These are phyloP conservation scores for Euphrasia arctica DNA, from an alignment of 305 asterid genomes.

Conservation along the genomic window DNA sequence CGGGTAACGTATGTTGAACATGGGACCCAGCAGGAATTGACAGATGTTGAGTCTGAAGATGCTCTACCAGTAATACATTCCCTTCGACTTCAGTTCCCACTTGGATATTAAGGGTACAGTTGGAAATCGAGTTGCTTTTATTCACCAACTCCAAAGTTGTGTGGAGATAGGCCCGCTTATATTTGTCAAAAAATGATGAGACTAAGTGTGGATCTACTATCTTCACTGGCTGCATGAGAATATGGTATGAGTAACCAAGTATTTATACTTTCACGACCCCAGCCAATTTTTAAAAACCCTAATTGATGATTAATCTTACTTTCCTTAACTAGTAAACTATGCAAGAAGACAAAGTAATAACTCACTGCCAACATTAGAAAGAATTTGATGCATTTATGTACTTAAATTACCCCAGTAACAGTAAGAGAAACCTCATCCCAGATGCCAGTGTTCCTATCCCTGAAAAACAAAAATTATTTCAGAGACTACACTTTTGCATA, in stretches of 20 bases:
- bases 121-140: constrained; percentile 50
- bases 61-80: constrained; percentile 55
- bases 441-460: constrained; percentile 98
- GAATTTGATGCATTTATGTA: constrained; percentile 4
- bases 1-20: constrained; percentile 72
- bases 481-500: constrained; percentile 22
- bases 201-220: constrained; percentile 93
- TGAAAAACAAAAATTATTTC: constrained; percentile 29
- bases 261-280: too few species aligned
- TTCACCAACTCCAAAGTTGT: constrained; percentile 72
- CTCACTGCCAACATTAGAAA: constrained; percentile 10
- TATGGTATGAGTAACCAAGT: constrained; percentile 4
- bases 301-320: neutral
- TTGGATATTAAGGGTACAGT: constrained; percentile 80
- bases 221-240: constrained; percentile 85
- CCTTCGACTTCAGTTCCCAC: constrained; percentile 79
- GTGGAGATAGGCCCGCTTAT: constrained; percentile 69
- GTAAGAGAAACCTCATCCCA: constrained; percentile 97
- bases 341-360: constrained; percentile 2
- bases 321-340: constrained; percentile 18
- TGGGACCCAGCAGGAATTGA: constrained; percentile 60
- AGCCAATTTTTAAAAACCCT: too few species aligned
- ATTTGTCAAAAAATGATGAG: constrained; percentile 69
- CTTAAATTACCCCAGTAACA: constrained; percentile 80
- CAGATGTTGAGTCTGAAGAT: constrained; percentile 60